phyloP scores from a whole-genome alignment of 2,329 filamentous ascomycete species.

The Pestalotiopsis sp. region DNA sequence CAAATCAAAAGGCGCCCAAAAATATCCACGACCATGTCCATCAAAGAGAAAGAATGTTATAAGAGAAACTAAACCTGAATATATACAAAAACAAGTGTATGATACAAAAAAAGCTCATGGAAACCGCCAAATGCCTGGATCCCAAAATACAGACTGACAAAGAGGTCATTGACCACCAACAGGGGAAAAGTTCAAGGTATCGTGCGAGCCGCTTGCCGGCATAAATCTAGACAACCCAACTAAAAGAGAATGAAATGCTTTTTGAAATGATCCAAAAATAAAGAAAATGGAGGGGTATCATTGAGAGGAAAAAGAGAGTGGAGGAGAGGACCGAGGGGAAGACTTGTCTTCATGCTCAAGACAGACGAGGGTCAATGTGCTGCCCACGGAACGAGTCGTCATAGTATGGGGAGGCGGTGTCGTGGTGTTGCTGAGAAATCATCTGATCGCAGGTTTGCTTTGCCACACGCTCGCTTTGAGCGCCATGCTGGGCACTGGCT shows the following conservation, averaged over 20 bases:
- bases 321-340: not conserved
- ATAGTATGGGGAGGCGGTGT: not conserved
- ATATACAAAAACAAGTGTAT: not conserved
- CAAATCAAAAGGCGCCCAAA: not conserved
- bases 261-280: not conserved
- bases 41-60: not conserved
- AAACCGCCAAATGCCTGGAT: not conserved
- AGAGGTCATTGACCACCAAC: not conserved
- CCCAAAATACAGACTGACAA: not conserved
- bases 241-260: not conserved
- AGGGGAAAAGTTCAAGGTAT: not conserved
- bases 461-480: slow-evolving; percentile 38
- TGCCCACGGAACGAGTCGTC: not conserved
- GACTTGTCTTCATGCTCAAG: not conserved
- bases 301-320: not conserved
- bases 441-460: slow-evolving; percentile 41
- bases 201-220: not conserved
- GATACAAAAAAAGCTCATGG: not conserved
- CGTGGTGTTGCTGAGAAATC: slow-evolving; percentile 12
- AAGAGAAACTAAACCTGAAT: not conserved
- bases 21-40: not conserved
- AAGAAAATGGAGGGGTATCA: slow-evolving; percentile 4
- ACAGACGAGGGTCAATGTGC: not conserved
- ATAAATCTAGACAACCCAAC: not conserved
- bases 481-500: slow-evolving; percentile 23